These are phyloP conservation scores for Plasmodium cynomolgi DNA, from an alignment of 169 alveolate species.

Conservation along the genomic window DNA sequence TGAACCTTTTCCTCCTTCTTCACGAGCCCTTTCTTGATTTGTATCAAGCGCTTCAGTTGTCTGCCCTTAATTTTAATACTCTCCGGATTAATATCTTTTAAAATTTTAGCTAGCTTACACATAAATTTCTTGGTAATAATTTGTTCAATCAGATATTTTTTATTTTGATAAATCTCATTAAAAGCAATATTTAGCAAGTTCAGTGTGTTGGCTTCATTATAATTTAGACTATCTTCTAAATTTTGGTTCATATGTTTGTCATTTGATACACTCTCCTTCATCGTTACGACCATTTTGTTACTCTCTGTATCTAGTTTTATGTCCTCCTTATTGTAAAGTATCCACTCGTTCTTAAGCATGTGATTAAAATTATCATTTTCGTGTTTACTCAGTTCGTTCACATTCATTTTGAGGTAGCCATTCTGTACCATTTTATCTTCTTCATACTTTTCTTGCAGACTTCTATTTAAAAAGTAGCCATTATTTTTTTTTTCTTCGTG, in stretches of 20 bases:
- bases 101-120: slow-evolving; percentile 29
- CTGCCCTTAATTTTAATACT: slow-evolving; percentile 45
- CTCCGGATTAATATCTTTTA: slow-evolving; percentile 43
- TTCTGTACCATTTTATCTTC: slow-evolving; percentile 24
- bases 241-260: slow-evolving; percentile 54
- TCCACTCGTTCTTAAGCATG: slow-evolving; percentile 22
- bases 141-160: slow-evolving; percentile 46
- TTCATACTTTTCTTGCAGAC: slow-evolving; percentile 27
- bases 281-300: background rate
- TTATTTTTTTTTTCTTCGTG: slow-evolving; percentile 34
- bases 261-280: background rate
- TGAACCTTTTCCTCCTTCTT: background rate
- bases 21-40: background rate
- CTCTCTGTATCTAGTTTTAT: background rate
- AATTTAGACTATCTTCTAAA: slow-evolving; percentile 70
- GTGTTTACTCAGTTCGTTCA: slow-evolving; percentile 7
- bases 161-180: slow-evolving; percentile 53
- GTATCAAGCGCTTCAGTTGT: slow-evolving; percentile 39
- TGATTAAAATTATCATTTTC: slow-evolving; percentile 24
- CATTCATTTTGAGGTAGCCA: slow-evolving; percentile 13
- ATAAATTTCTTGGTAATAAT: slow-evolving; percentile 58
- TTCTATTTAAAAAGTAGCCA: background rate
- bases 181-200: slow-evolving; percentile 66
- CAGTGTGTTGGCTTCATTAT: slow-evolving; percentile 71
- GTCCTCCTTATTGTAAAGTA: background rate